Percentiles rank a stretch among this genome's conserved stretches.
Evolutionary conservation across 805 yeast species (phyloP).

Genomic region (Candida dendrica): DNA sequence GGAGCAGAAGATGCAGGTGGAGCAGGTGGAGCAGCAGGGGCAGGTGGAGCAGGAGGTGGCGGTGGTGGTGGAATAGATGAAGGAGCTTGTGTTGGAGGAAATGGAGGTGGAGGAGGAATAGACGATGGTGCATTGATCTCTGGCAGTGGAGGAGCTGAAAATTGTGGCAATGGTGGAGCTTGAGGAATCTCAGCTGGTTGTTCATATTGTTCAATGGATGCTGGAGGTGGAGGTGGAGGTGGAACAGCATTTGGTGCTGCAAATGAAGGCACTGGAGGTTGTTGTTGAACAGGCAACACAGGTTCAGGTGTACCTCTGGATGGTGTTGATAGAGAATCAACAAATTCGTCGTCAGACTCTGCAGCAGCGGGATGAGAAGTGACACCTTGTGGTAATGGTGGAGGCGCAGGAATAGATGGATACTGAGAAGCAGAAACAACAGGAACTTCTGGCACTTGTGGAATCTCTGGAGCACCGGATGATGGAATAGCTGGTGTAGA

Average conservation of each 20-base stretch:
- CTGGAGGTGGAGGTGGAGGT: conserved; percentile 24
- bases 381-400: conserved; percentile 18
- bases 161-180: conserved; percentile 13
- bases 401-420: conserved; percentile 20
- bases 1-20: conserved; percentile 12
- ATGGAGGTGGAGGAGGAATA: conserved; percentile 21
- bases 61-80: conserved; percentile 22
- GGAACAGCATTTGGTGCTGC: conserved; percentile 22
- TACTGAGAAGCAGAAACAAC: conserved; percentile 16
- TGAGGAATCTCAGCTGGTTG: conserved; percentile 24
- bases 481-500: conserved; percentile 7
- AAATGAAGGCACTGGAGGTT: conserved; percentile 26
- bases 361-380: conserved; percentile 21
- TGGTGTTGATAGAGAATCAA: conserved; percentile 15
- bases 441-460: conserved; percentile 6
- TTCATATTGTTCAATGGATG: conserved; percentile 28
- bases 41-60: conserved; percentile 16
- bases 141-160: conserved; percentile 23
- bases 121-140: conserved; percentile 20
- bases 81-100: conserved; percentile 26
- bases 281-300: conserved; percentile 8
- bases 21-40: conserved; percentile 22
- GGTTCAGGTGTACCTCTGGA: conserved; percentile 16
- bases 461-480: conserved; percentile 3
- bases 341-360: conserved; percentile 16